These are phyloP conservation scores for Tolypocladium cylindrosporum DNA, from an alignment of 2,329 filamentous ascomycete species.

Conservation along the genomic window DNA sequence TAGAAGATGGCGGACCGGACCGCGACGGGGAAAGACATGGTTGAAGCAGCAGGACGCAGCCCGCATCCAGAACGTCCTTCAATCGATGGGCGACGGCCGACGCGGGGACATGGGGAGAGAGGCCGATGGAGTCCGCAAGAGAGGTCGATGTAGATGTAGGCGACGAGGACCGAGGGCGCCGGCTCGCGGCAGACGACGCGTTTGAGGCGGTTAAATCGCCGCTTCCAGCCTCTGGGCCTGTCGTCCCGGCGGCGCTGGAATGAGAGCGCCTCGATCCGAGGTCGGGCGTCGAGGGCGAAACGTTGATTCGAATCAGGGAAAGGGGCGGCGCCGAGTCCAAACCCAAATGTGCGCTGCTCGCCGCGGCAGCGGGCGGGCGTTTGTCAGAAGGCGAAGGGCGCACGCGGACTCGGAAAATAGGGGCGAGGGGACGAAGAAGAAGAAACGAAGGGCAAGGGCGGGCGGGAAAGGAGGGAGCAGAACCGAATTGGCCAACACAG, in stretches of 20 bases:
- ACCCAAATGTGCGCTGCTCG: not conserved
- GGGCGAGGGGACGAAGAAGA: not conserved
- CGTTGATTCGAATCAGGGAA: not conserved
- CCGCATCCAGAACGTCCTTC: conserved; percentile 3
- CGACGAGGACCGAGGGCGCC: not conserved
- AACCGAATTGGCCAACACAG: not conserved
- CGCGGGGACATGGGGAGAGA: conserved; percentile 7
- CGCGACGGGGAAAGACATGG: conserved; percentile 43
- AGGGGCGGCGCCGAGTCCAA: not conserved
- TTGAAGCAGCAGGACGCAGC: conserved; percentile 1
- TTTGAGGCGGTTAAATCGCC: not conserved
- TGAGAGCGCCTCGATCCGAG: not conserved
- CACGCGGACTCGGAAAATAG: not conserved
- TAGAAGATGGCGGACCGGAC: conserved; percentile 73
- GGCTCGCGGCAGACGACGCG: not conserved
- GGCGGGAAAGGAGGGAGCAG: not conserved
- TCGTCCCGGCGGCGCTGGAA: not conserved
- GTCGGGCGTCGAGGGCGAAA: not conserved
- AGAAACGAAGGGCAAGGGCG: not conserved
- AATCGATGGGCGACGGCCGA: conserved; percentile 3
- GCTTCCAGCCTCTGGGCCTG: not conserved
- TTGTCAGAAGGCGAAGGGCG: not conserved
- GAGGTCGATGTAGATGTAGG: not conserved
- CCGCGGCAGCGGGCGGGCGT: not conserved
- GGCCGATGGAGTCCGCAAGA: not conserved